These are phyloP conservation scores for Debaryomyces subglobosus DNA, from an alignment of 1,139 yeast species.

Conservation along the genomic window DNA sequence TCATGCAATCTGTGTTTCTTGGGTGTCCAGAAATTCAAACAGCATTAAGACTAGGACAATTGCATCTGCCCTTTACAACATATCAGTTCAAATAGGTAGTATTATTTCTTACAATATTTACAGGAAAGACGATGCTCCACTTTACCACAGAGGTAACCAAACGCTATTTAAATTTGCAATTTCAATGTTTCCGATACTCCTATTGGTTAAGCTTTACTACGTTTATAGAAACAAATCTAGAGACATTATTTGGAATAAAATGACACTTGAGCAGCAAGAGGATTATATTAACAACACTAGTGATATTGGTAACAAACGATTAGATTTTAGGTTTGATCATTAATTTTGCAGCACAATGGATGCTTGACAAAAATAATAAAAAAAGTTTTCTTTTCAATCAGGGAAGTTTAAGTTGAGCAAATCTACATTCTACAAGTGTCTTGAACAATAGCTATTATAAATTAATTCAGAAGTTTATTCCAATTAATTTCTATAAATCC, in stretches of 20 bases:
- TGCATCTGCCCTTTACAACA: constrained; percentile 60
- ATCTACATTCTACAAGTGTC: background rate
- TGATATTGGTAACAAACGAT: constrained; percentile 52
- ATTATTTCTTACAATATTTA: constrained; percentile 56
- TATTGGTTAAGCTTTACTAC: constrained; percentile 39
- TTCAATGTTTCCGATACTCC: constrained; percentile 13
- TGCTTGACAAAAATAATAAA: background rate
- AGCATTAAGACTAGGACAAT: constrained; percentile 60
- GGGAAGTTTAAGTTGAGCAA: background rate
- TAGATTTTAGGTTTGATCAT: constrained; percentile 45
- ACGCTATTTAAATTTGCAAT: constrained; percentile 35
- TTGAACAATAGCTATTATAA: background rate
- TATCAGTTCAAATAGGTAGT: constrained; percentile 55
- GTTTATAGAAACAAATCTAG: constrained; percentile 23
- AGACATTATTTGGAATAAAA: constrained; percentile 24
- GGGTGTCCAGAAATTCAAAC: constrained; percentile 61
- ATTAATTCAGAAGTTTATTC: background rate
- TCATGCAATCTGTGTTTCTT: constrained; percentile 44
- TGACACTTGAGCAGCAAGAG: constrained; percentile 47
- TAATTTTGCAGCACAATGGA: constrained; percentile 5
- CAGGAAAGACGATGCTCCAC: constrained; percentile 54
- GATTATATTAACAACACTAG: constrained; percentile 41
- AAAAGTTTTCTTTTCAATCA: background rate
- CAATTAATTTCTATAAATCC: constrained; percentile 1
- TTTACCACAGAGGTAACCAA: constrained; percentile 54